Percentiles rank a stretch among this genome's conserved stretches.
These are phyloP conservation scores for Tulasnella sp. DNA, from an alignment of 768 basidiomycete species.

Conservation along the genomic window DNA sequence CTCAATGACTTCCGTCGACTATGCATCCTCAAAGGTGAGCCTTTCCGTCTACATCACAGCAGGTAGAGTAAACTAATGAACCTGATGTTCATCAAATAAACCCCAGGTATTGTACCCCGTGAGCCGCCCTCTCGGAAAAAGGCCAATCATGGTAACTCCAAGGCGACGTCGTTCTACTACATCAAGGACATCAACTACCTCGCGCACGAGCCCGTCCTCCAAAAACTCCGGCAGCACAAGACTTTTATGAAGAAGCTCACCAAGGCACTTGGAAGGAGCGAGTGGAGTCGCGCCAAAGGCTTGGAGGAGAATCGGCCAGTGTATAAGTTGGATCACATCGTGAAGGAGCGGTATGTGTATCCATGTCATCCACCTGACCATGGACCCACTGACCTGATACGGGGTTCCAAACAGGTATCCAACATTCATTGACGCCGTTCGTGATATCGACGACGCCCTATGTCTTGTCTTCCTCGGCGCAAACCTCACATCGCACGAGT, in stretches of 20 bases:
- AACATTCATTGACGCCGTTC: constrained; percentile 87
- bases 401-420: constrained; percentile 57
- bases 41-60: constrained; percentile 5
- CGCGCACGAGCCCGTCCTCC: constrained; percentile 89
- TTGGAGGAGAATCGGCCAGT: constrained; percentile 87
- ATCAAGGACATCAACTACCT: constrained; percentile 96
- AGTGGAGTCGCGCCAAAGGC: constrained; percentile 92
- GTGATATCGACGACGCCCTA: constrained; percentile 94
- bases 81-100: constrained; percentile 13
- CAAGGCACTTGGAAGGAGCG: constrained; percentile 81
- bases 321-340: constrained; percentile 87
- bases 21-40: constrained; percentile 88
- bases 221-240: constrained; percentile 92
- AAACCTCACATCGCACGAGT: constrained; percentile 74
- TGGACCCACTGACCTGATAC: constrained; percentile 17
- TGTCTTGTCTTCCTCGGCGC: constrained; percentile 93
- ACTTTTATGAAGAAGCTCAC: constrained; percentile 95
- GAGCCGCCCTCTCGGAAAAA: constrained; percentile 85
- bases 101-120: constrained; percentile 86
- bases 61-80: no score
- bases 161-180: constrained; percentile 96
- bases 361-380: not conserved
- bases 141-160: constrained; percentile 95
- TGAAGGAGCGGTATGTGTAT: constrained; percentile 77
- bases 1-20: constrained; percentile 91